Conservation (phyloP, 2,329 filamentous ascomycete genomes). For the Fusarium pseudonygamai region DNA sequence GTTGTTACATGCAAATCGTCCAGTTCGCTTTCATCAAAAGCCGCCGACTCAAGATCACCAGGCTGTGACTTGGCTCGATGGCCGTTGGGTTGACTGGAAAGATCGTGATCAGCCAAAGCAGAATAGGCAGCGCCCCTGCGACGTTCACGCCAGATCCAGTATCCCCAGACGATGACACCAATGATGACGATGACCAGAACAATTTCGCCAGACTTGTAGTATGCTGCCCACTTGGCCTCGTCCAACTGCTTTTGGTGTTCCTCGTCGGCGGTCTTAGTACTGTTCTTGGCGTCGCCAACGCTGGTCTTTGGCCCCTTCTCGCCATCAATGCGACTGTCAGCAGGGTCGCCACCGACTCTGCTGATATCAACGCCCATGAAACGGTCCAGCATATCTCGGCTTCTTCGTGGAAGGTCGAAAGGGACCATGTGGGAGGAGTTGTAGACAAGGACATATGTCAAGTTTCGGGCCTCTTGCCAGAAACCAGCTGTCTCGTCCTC, state of each 20-base stretch:
- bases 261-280: constrained; percentile 63
- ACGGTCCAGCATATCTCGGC: constrained; percentile 95
- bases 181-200: constrained; percentile 84
- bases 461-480: constrained; percentile 93
- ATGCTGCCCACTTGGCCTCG: constrained; percentile 87
- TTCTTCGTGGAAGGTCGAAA: constrained; percentile 87
- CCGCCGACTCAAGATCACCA: constrained; percentile 68
- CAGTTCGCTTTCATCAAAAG: constrained; percentile 73
- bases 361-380: constrained; percentile 95
- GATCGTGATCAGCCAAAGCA: constrained; percentile 55
- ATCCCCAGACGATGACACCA: constrained; percentile 78
- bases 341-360: constrained; percentile 82
- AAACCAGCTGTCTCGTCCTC: constrained; percentile 88
- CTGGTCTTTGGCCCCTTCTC: constrained; percentile 82
- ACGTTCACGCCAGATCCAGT: constrained; percentile 71
- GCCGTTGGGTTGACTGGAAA: constrained; percentile 52
- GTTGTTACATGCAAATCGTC: constrained; percentile 67
- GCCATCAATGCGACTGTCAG: constrained; percentile 84
- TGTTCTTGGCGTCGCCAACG: constrained; percentile 74
- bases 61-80: constrained; percentile 58
- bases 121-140: constrained; percentile 65
- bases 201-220: constrained; percentile 86
- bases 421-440: constrained; percentile 99
- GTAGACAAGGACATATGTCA: constrained; percentile 95
- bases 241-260: constrained; percentile 74